A percentile compares a stretch with the other conserved stretches of the same genome.
phyloP scores from a whole-genome alignment of 2,329 filamentous ascomycete genomes.

The Pseudogymnoascus sp. region DNA sequence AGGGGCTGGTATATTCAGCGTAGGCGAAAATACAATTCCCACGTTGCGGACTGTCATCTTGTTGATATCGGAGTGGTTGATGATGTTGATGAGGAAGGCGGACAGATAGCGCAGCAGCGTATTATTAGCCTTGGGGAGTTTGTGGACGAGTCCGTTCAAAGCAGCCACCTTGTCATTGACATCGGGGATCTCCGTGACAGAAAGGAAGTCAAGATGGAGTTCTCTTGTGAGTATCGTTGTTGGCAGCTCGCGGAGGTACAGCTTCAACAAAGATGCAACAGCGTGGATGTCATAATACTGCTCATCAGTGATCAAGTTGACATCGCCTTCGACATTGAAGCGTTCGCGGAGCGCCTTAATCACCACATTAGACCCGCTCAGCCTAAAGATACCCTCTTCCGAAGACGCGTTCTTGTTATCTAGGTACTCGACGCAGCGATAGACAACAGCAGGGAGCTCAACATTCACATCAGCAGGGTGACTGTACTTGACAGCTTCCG shows the following conservation, averaged over 20 bases:
- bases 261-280: slow-evolving; percentile 85
- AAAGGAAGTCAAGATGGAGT: slow-evolving; percentile 79
- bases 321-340: slow-evolving; percentile 87
- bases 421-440: slow-evolving; percentile 89
- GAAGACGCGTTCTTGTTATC: slow-evolving; percentile 69
- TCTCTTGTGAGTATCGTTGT: slow-evolving; percentile 86
- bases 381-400: slow-evolving; percentile 92
- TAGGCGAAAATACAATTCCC: slow-evolving; percentile 95
- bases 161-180: slow-evolving; percentile 67
- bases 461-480: slow-evolving; percentile 64
- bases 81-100: slow-evolving; percentile 82
- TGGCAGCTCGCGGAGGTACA: slow-evolving; percentile 87
- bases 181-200: slow-evolving; percentile 71
- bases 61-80: slow-evolving; percentile 82
- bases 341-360: slow-evolving; percentile 86
- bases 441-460: slow-evolving; percentile 83
- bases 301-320: slow-evolving; percentile 75
- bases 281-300: slow-evolving; percentile 94
- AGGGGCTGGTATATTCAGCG: slow-evolving; percentile 89
- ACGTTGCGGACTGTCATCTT: slow-evolving; percentile 99
- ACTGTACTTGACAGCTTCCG: slow-evolving; percentile 78
- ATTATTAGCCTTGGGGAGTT: slow-evolving; percentile 71
- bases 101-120: slow-evolving; percentile 78
- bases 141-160: slow-evolving; percentile 70
- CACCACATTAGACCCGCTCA: slow-evolving; percentile 93